Conservation (phyloP, 805 yeast genomes). For the Hanseniaspora clermontiae region DNA sequence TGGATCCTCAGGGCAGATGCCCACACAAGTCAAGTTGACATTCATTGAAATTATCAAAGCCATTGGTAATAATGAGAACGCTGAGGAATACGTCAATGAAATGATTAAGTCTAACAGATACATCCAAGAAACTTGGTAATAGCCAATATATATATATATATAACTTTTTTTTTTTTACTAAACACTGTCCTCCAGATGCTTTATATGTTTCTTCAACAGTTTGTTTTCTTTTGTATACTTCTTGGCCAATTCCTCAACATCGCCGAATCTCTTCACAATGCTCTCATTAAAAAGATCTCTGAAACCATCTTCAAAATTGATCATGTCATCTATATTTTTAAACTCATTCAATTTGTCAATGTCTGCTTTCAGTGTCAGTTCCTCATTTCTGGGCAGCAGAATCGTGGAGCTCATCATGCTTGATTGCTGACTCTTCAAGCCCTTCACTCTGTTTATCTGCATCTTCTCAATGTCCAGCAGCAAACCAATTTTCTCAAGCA, state of each 20-base stretch:
- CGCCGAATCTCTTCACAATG: conserved; percentile 65
- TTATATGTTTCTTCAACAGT: conserved; percentile 30
- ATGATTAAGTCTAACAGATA: conserved; percentile 59
- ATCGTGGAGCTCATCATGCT: conserved; percentile 29
- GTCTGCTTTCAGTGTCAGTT: conserved; percentile 28
- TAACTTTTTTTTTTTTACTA: conserved; percentile 18
- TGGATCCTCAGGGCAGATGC: conserved; percentile 94
- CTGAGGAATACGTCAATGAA: conserved; percentile 38
- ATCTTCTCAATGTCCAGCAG: conserved; percentile 34
- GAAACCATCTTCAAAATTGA: conserved; percentile 15
- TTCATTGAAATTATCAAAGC: conserved; percentile 48
- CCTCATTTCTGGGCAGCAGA: conserved; percentile 23
- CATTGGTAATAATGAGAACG: conserved; percentile 30
- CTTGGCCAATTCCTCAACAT: conserved; percentile 82
- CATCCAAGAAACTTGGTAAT: conserved; percentile 80
- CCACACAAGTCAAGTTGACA: conserved; percentile 73
- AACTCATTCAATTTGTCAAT: conserved; percentile 18
- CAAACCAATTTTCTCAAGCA: conserved; percentile 67
- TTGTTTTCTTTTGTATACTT: conserved; percentile 64
- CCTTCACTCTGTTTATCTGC: conserved; percentile 62
- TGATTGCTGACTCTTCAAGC: conserved; percentile 36
- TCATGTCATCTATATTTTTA: conserved; percentile 12
- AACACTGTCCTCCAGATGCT: neutral
- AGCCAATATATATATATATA: conserved; percentile 19
- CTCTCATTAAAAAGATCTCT: conserved; percentile 27